Evolutionary conservation across 257 asterid genomes (phyloP).

Genomic region (Ballota nigra): DNA sequence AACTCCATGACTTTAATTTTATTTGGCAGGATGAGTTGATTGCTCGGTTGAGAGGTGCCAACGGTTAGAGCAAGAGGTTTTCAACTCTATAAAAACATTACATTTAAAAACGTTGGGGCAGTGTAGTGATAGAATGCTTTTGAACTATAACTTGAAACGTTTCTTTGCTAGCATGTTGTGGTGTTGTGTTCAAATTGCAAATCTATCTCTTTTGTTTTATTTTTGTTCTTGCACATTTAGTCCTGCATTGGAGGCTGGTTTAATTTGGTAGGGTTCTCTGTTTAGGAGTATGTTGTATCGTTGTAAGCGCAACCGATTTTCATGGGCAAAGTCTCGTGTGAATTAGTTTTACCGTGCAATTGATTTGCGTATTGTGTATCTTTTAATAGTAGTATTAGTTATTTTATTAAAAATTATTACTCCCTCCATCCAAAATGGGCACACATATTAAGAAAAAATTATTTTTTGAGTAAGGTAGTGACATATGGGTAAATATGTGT

Average conservation of each 20-base stretch:
- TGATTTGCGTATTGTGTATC: no score
- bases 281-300: not conserved
- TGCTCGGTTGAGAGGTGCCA: conserved; percentile 46
- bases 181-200: conserved; percentile 3
- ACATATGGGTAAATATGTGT: no score
- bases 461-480: no score
- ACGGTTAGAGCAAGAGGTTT: conserved; percentile 26
- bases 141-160: conserved; percentile 6
- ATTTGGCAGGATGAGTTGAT: conserved; percentile 63
- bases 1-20: not conserved
- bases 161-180: conserved; percentile 15
- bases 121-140: conserved; percentile 4
- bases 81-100: conserved; percentile 20
- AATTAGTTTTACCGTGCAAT: no score
- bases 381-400: no score
- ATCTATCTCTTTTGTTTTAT: not conserved
- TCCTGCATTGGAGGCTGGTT: not conserved
- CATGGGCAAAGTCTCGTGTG: not conserved
- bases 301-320: not conserved
- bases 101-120: conserved; percentile 19
- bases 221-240: not conserved
- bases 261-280: not conserved
- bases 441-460: no score
- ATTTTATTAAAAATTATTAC: no score
- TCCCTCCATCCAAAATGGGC: no score